Conservation (phyloP, 192 early-diverging fungal genomes). For the Phlyctochytrium arcticum region DNA sequence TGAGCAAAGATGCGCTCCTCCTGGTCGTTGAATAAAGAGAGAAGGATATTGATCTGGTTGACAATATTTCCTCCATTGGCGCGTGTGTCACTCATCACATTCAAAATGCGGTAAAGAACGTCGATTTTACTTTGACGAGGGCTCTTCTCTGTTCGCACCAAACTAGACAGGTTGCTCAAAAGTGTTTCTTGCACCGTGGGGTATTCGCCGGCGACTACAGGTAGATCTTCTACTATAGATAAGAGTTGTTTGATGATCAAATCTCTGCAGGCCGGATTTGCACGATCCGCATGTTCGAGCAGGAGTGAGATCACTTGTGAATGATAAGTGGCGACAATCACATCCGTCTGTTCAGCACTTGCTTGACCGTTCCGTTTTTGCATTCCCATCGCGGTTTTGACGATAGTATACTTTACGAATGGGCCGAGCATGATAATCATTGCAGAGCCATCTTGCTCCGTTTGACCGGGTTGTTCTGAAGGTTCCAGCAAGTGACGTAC, state of each 20-base stretch:
- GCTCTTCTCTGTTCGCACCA: no score
- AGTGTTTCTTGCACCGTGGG: no score
- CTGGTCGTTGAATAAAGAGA: no score
- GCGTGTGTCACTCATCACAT: no score
- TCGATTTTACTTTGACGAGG: no score
- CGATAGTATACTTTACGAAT: conserved; percentile 4
- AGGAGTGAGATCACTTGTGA: no score
- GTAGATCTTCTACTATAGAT: neutral
- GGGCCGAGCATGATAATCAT: conserved; percentile 8
- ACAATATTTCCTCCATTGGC: no score
- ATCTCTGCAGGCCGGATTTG: neutral
- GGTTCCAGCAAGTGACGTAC: neutral
- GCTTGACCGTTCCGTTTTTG: neutral
- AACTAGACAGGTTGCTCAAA: no score
- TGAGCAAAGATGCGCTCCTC: neutral
- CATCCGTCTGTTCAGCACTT: neutral
- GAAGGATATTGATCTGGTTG: no score
- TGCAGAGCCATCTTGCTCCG: neutral
- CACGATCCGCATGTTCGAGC: neutral
- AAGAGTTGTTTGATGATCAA: neutral
- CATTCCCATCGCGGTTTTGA: conserved; percentile 11
- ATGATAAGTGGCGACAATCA: no score
- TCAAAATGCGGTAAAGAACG: no score
- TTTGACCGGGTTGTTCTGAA: neutral
- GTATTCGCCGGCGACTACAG: neutral